Conservation (phyloP, 2,329 filamentous ascomycete genomes). For the Cladosporium sp. region DNA sequence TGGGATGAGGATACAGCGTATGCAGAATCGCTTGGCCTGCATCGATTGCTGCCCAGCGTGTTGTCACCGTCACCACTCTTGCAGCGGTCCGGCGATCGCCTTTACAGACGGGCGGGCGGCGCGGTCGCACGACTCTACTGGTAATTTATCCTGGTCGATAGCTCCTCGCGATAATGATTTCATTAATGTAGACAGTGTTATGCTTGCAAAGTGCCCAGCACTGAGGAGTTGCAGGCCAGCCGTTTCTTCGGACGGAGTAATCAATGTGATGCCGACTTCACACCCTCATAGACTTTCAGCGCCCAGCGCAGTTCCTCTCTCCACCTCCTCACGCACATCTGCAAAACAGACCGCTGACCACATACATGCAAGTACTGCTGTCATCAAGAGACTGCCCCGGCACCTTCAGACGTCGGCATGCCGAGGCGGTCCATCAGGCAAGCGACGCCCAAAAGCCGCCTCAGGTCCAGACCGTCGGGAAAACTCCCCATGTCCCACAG, state of each 20-base stretch:
- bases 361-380: background rate
- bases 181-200: constrained; percentile 5
- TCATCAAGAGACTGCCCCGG: background rate
- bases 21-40: constrained; percentile 5
- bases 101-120: constrained; percentile 8
- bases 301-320: background rate
- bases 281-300: background rate
- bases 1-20: constrained; percentile 4
- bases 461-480: constrained; percentile 11
- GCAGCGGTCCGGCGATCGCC: constrained; percentile 1
- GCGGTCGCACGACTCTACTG: constrained; percentile 7
- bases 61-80: constrained; percentile 1
- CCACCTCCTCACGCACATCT: background rate
- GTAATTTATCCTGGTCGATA: constrained; percentile 10
- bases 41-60: background rate
- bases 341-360: background rate
- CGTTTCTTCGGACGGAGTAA: background rate
- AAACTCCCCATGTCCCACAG: background rate
- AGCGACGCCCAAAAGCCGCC: background rate
- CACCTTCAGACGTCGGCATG: constrained; percentile 6
- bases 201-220: background rate
- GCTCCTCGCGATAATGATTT: background rate
- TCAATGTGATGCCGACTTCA: background rate
- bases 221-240: background rate
- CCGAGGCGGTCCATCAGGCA: background rate